Evolutionary conservation across 140 eudicot species (phyloP).

Genomic region (Cichorium intybus): DNA sequence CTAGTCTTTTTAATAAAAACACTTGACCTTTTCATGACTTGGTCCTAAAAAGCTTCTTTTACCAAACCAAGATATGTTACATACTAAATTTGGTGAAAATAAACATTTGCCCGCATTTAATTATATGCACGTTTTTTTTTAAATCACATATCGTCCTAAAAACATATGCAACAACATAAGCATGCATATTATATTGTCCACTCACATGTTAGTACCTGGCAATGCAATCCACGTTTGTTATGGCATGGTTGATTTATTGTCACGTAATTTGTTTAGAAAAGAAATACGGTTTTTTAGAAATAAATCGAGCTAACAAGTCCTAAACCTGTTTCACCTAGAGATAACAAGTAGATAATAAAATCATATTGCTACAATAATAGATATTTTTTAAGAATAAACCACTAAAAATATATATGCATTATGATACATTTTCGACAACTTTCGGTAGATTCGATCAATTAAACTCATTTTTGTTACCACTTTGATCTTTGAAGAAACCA

Average conservation of each 20-base stretch:
- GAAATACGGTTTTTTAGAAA: too few relatives aligned
- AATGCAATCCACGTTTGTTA: constrained; percentile 38
- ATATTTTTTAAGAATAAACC: too few relatives aligned
- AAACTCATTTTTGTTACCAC: too few relatives aligned
- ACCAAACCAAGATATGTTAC: constrained; percentile 14
- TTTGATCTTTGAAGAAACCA: too few relatives aligned
- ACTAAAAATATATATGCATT: too few relatives aligned
- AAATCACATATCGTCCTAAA: not conserved
- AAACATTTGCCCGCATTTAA: constrained; percentile 6
- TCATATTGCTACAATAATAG: too few relatives aligned
- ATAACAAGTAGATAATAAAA: too few relatives aligned
- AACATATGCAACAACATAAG: constrained; percentile 31
- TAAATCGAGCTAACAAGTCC: too few relatives aligned
- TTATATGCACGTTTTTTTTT: constrained; percentile 8
- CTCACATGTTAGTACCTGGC: constrained; percentile 33
- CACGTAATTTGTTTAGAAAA: constrained; percentile 9
- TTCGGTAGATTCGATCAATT: too few relatives aligned
- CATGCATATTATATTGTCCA: constrained; percentile 29
- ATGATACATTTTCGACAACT: too few relatives aligned
- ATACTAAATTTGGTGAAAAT: constrained; percentile 12
- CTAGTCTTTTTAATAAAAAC: constrained; percentile 9
- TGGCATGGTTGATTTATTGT: not conserved
- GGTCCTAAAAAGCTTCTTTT: constrained; percentile 11
- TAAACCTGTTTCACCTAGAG: not conserved
- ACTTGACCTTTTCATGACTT: constrained; percentile 4